These are phyloP conservation scores for Magnaporthales sp. DNA, from an alignment of 2,329 filamentous ascomycete species.

Conservation along the genomic window DNA sequence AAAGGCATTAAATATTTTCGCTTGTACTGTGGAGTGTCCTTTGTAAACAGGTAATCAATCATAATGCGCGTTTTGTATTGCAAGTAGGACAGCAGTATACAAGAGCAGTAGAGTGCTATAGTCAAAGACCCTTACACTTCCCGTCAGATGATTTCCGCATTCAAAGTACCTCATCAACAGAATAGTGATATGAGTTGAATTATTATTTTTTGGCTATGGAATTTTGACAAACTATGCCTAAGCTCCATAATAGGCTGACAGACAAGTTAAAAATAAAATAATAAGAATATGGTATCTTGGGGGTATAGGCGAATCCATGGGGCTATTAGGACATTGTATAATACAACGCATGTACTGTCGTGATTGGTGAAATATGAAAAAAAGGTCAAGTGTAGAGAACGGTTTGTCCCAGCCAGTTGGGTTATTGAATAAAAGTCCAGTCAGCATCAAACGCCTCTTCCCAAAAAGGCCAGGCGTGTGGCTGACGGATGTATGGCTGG, in stretches of 20 bases:
- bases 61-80: too few relatives aligned
- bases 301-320: neutral
- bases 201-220: neutral
- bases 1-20: too few relatives aligned
- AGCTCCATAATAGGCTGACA: neutral
- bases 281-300: slow-evolving; percentile 1
- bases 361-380: neutral
- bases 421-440: neutral
- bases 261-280: neutral
- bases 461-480: too few relatives aligned
- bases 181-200: neutral
- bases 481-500: too few relatives aligned
- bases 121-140: too few relatives aligned
- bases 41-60: too few relatives aligned
- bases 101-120: too few relatives aligned
- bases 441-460: neutral
- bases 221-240: neutral
- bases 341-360: neutral
- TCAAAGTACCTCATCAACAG: neutral
- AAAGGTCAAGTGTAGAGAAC: neutral
- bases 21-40: too few relatives aligned
- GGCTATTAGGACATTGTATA: neutral
- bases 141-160: too few relatives aligned
- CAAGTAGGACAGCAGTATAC: too few relatives aligned
- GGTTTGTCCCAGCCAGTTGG: too few relatives aligned